Evolutionary conservation across 2,329 filamentous ascomycete genomes (phyloP), one percentile per base, ranked within the genome.

Genomic region (Aaosphaeria pasadenensis): DNA sequence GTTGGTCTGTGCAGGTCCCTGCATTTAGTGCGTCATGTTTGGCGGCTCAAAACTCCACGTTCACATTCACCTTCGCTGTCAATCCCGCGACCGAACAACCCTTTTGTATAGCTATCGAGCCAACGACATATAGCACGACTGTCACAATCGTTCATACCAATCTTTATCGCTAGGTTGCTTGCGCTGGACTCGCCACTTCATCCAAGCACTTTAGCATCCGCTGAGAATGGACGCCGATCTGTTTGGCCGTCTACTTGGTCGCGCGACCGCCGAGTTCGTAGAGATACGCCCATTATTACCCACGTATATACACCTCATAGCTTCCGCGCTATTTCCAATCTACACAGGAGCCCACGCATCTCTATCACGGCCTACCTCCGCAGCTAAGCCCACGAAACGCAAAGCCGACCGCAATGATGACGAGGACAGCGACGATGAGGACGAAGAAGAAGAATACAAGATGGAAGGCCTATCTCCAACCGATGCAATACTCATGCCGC

Each of bases 261-360:
- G 59, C 29, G 48, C 67, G 32, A 66, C 74, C 52, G 75, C 76
- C 54, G 72, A 76, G 44, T 75, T 78, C 49, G 62, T 70, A 17
- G 53, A 63, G 24, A 51, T 66, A 33, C 69, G 69, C 44, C 68
- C 70, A 3, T 62, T 70, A 58, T 55, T 85, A 30, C 79, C 79
- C 11, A 82, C 81, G 7, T 80, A 85, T 58, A 59, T 77, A 0
- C 85, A 87, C 65, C 73, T 88, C 9, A 72, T 87, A 46, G 63
- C 85, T 50, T 86, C 88, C 30, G 86, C 91, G 11, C 71, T 96
- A 11, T 84, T 88, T 53, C 89, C 91, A 45, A 95, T 96, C 63
- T 94, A 88, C 71, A 79, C 89, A 5, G 89, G 88, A 42, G 84
- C 91, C 6, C 88, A 96, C 69, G 89, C 88, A n/a, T 88, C 91